Percentiles rank a stretch among this genome's conserved stretches.
Evolutionary conservation across 2,329 filamentous ascomycete species (phyloP).

Genomic region (Apiospora saccharicola): DNA sequence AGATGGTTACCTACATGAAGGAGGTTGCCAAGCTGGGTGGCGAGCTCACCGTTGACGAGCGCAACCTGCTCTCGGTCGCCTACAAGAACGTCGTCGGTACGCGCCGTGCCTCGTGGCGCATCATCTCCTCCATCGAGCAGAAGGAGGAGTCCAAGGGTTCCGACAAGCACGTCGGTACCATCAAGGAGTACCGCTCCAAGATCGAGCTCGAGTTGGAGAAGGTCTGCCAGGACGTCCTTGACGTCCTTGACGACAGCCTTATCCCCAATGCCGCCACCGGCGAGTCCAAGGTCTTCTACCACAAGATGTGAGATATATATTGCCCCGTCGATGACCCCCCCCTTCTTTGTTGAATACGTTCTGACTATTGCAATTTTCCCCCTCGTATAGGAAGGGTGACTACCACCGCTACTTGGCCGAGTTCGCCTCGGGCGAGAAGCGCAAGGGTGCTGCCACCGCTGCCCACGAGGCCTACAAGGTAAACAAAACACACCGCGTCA

Average conservation of each 20-base stretch:
- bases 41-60: slow-evolving; percentile 93
- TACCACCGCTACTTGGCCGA: slow-evolving; percentile 96
- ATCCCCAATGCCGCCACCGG: slow-evolving; percentile 96
- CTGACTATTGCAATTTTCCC: slow-evolving; percentile 26
- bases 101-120: slow-evolving; percentile 97
- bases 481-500: slow-evolving; percentile 41
- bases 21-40: slow-evolving; percentile 90
- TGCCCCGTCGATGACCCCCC: background rate
- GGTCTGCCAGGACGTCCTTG: slow-evolving; percentile 97
- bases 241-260: slow-evolving; percentile 90
- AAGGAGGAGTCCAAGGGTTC: slow-evolving; percentile 99
- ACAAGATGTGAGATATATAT: slow-evolving; percentile 86
- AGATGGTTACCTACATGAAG: slow-evolving; percentile 99
- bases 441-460: slow-evolving; percentile 85
- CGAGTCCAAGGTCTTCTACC: slow-evolving; percentile 99
- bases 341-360: background rate
- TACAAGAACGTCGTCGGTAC: slow-evolving; percentile 99
- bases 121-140: slow-evolving; percentile 99
- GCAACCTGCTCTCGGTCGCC: slow-evolving; percentile 96
- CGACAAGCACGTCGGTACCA: slow-evolving; percentile 91
- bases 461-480: slow-evolving; percentile 98
- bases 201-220: slow-evolving; percentile 97
- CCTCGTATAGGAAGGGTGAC: slow-evolving; percentile 82
- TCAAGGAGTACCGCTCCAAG: slow-evolving; percentile 97
- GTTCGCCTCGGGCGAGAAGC: slow-evolving; percentile 92